Percentiles rank a stretch among this genome's conserved stretches.
phyloP scores from a whole-genome alignment of 139 green algal species.

The Haematococcus sp. region DNA sequence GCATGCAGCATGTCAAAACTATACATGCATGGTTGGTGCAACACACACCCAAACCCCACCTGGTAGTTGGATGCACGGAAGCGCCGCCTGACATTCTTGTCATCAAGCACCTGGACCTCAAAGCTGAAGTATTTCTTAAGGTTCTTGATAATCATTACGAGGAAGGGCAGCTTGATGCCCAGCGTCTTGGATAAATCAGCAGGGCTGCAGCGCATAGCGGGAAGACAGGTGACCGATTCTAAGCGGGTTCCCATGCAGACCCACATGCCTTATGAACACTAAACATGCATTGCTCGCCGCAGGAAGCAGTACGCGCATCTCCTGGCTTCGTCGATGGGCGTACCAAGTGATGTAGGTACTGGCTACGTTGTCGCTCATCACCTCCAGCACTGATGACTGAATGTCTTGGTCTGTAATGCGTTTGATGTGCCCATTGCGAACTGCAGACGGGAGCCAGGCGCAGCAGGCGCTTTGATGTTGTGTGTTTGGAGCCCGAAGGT shows the following conservation, averaged over 20 bases:
- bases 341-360: slow-evolving; percentile 90
- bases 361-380: slow-evolving; percentile 87
- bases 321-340: no score
- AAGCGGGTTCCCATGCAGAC: background rate
- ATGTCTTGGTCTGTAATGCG: slow-evolving; percentile 96
- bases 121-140: slow-evolving; percentile 97
- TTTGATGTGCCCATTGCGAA: slow-evolving; percentile 94
- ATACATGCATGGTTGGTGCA: no score
- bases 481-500: background rate
- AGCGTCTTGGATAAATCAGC: slow-evolving; percentile 85
- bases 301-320: no score
- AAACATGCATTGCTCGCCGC: background rate
- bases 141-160: slow-evolving; percentile 95
- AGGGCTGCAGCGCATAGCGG: slow-evolving; percentile 32
- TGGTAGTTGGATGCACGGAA: slow-evolving; percentile 98
- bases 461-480: background rate
- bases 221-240: background rate
- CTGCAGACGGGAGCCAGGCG: slow-evolving; percentile 46
- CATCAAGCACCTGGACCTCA: slow-evolving; percentile 96
- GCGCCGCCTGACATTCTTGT: slow-evolving; percentile 95
- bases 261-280: background rate
- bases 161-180: slow-evolving; percentile 97
- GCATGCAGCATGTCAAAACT: no score
- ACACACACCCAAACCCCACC: slow-evolving; percentile 39
- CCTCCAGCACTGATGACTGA: slow-evolving; percentile 90